Evolutionary conservation across 805 yeast genomes (phyloP).

Genomic region (Kluyveromyces wickerhamii): DNA sequence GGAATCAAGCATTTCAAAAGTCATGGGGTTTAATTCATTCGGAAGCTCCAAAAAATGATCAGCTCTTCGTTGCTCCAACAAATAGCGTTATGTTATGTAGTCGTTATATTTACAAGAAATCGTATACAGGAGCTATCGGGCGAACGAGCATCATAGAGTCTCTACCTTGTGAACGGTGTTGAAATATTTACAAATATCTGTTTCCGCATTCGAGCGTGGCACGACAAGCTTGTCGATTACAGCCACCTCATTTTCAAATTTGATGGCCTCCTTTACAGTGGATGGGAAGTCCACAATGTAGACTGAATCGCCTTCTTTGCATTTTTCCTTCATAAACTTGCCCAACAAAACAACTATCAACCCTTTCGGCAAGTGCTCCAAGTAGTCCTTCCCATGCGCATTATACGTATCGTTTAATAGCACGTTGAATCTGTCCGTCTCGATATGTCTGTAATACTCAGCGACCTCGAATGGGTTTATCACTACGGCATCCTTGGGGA

Average conservation of each 20-base stretch:
- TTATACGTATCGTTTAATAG: conserved; percentile 40
- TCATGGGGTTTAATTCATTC: conserved; percentile 59
- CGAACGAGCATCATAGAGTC: conserved; percentile 10
- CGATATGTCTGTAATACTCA: conserved; percentile 36
- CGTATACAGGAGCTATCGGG: conserved; percentile 6
- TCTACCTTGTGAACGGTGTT: conserved; percentile 53
- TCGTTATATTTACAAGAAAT: too few species aligned
- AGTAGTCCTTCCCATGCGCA: conserved; percentile 21
- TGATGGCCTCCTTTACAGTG: conserved; percentile 56
- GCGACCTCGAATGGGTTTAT: conserved; percentile 47
- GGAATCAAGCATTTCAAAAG: conserved; percentile 6
- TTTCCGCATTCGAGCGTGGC: conserved; percentile 21
- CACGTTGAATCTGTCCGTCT: conserved; percentile 41
- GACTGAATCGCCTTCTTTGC: conserved; percentile 36
- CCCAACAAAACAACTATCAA: conserved; percentile 29
- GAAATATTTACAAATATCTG: conserved; percentile 54
- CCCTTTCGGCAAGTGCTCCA: conserved; percentile 30
- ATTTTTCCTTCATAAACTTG: conserved; percentile 21
- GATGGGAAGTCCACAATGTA: conserved; percentile 53
- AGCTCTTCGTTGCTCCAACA: too few species aligned
- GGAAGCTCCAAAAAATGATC: conserved; percentile 37
- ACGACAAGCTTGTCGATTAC: conserved; percentile 35
- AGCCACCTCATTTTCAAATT: conserved; percentile 64
- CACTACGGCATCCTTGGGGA: conserved; percentile 23
- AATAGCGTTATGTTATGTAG: too few species aligned